A percentile compares a stretch with the other conserved stretches of the same genome.
phyloP scores from a whole-genome alignment of 306 rosid genomes.

The Sophora flavescens region DNA sequence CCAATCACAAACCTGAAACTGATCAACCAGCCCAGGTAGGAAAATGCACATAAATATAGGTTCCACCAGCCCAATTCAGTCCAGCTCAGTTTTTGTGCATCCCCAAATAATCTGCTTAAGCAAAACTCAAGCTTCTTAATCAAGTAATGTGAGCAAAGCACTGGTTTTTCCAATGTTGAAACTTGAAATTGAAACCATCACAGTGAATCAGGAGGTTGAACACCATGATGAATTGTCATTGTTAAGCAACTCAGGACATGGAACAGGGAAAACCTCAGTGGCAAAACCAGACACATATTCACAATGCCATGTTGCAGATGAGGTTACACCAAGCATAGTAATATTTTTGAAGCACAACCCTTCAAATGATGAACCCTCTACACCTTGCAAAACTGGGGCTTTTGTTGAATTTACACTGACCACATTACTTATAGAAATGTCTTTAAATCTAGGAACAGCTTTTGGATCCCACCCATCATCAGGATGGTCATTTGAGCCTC shows the following conservation, averaged over 20 bases:
- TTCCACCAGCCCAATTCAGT: conserved; percentile 37
- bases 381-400: conserved; percentile 76
- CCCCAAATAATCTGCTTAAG: conserved; percentile 29
- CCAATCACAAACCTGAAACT: conserved; percentile 40
- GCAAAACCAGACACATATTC: conserved; percentile 77
- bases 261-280: conserved; percentile 68
- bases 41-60: conserved; percentile 3
- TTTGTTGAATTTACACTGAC: conserved; percentile 76
- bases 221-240: conserved; percentile 57
- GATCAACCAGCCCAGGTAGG: conserved; percentile 24
- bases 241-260: conserved; percentile 74
- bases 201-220: conserved; percentile 43
- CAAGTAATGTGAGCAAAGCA: conserved; percentile 11
- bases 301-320: conserved; percentile 74
- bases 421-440: conserved; percentile 68
- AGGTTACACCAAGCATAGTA: conserved; percentile 63
- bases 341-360: conserved; percentile 80
- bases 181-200: not conserved
- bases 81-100: conserved; percentile 29
- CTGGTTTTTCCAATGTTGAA: not conserved
- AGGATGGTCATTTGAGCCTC: conserved; percentile 93
- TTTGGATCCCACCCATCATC: conserved; percentile 92
- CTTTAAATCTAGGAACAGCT: conserved; percentile 78
- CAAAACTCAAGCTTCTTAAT: conserved; percentile 31
- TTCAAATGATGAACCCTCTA: conserved; percentile 70